Evolutionary conservation across 768 basidiomycete species (phyloP).

Genomic region (Agrocybe pediades): DNA sequence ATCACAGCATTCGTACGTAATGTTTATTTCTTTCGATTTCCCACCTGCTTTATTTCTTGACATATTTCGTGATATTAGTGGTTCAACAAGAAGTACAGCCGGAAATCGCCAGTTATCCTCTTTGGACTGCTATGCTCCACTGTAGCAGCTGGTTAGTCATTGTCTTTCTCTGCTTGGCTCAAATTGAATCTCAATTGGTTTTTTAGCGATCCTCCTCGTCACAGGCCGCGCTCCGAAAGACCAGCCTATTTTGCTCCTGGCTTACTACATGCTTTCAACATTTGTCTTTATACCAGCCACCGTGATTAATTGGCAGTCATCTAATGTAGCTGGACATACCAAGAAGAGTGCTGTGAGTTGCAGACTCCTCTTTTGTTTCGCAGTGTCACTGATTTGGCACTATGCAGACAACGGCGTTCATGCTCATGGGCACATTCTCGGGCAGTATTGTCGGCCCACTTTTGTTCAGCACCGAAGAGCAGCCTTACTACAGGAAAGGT

Average conservation of each 20-base stretch:
- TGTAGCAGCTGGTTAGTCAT: slow-evolving; percentile 20
- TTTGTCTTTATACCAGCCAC: slow-evolving; percentile 23
- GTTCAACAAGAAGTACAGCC: slow-evolving; percentile 25
- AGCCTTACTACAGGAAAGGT: slow-evolving; percentile 20
- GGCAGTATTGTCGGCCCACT: slow-evolving; percentile 17
- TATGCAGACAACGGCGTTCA: slow-evolving; percentile 11
- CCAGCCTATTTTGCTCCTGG: slow-evolving; percentile 26
- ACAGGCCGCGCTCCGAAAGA: slow-evolving; percentile 24
- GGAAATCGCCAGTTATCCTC: slow-evolving; percentile 27
- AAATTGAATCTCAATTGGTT: not conserved
- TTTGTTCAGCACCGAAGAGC: slow-evolving; percentile 14
- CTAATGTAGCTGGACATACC: slow-evolving; percentile 32
- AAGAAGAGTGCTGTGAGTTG: slow-evolving; percentile 15
- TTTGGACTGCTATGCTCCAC: slow-evolving; percentile 23
- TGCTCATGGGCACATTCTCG: slow-evolving; percentile 9
- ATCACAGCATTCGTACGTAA: slow-evolving; percentile 29
- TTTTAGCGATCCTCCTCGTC: slow-evolving; percentile 26
- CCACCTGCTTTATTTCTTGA: not conserved
- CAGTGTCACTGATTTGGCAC: not conserved
- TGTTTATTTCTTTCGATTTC: not conserved
- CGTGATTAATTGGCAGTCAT: slow-evolving; percentile 34
- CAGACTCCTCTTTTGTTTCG: not conserved
- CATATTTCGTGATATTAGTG: slow-evolving; percentile 13
- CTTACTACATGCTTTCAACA: slow-evolving; percentile 31
- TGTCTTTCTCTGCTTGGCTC: not conserved